phyloP scores from a whole-genome alignment of 148 eudicot genomes.

The Silene conica region DNA sequence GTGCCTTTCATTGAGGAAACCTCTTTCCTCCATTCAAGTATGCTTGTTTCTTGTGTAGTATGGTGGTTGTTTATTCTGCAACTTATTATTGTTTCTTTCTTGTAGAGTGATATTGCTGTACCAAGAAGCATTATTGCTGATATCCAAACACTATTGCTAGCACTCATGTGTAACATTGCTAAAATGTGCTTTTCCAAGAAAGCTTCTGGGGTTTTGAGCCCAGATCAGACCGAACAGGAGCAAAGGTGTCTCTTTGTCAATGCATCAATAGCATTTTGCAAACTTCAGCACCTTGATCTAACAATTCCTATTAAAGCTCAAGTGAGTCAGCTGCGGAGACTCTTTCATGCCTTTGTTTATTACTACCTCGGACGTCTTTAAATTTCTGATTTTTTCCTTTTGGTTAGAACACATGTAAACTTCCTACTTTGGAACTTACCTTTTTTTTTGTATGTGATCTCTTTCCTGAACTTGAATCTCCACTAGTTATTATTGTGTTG shows the following conservation, averaged over 20 bases:
- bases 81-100: constrained; percentile 21
- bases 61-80: constrained; percentile 7
- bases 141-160: constrained; percentile 65
- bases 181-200: constrained; percentile 51
- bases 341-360: constrained; percentile 7
- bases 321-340: constrained; percentile 41
- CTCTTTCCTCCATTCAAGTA: not conserved
- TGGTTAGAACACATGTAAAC: not conserved
- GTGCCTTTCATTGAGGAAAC: constrained; percentile 2
- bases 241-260: constrained; percentile 67
- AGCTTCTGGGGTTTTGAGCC: constrained; percentile 40
- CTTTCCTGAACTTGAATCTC: not conserved
- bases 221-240: constrained; percentile 54
- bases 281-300: constrained; percentile 78
- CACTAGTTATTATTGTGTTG: not conserved
- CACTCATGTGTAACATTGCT: constrained; percentile 68
- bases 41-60: not conserved
- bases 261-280: constrained; percentile 76
- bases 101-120: constrained; percentile 46
- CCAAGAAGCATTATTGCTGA: constrained; percentile 53
- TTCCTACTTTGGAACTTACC: not conserved
- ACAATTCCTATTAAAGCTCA: constrained; percentile 62
- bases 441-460: not conserved
- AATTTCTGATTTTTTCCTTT: not conserved
- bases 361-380: not conserved